Evolutionary conservation across 2,329 filamentous ascomycete genomes (phyloP), one percentile per base, ranked within the genome.

Genomic region (Calonectria multiphialidica): DNA sequence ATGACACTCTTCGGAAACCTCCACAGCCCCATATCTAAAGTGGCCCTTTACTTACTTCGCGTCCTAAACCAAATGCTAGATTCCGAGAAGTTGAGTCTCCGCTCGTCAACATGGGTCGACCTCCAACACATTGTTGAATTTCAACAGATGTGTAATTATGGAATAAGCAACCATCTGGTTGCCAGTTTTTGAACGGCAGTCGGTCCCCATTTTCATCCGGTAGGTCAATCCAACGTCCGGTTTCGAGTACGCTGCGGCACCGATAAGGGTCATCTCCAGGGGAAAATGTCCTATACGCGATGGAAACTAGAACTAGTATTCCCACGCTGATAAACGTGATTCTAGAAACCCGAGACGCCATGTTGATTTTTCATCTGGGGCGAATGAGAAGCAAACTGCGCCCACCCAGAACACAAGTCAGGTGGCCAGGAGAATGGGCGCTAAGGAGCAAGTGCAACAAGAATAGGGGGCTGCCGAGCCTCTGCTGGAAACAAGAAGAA

Each of bases 11-110:
- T 18, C 2, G 5, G 18, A 45, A 45, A 21, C n/a, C n/a, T 12
- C n/a, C n/a, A 5, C 7, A 45, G 21, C 15, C 3, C 18, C n/a
- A 45, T 8, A 45, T 45, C 10, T n/a, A 9, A 45, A 45, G 18
- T 5, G 10, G 2, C 2, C 15, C 9, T 13, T 21, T 30, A 10
- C 62, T 12, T 44, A 70, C 68, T 28, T 62, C 15, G 25, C 70
- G 66, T 25, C 50, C 61, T 13, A 72, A n/a, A 7, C 33, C 71
- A 21, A 89, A 91, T 80, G 89, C 93, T 5, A 92, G 80, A 74
- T 91, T 87, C 15, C 90, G 87, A 10, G 88, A 86, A 1, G 87
- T 89, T 2, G 88, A 89, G 80, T 93, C 91, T 47, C 91, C 91
- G 45, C 87, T 84, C 76, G 92, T 89, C 10, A 91, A 84, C 16